Evolutionary conservation across 177 flowering plant genomes (phyloP), one percentile per base, ranked within the genome.

Genomic region (Telopea speciosissima): DNA sequence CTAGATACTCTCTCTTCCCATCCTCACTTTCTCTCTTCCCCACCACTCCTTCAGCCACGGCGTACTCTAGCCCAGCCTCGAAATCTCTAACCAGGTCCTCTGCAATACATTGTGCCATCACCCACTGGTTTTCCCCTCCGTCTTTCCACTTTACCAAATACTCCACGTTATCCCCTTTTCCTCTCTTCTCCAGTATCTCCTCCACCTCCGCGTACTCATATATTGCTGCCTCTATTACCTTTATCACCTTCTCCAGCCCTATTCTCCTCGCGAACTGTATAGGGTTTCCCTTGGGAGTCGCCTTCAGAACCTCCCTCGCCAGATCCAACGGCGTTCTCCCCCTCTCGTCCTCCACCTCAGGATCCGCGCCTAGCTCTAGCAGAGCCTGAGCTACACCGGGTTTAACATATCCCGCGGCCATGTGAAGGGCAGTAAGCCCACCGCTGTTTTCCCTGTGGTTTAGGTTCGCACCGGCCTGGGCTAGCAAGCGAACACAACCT

Each of bases 321-420:
- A 95, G 75, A 19, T 73, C 88, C 79, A 88, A 49, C 31, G 97
- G 82, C 70, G 94, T 90, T 11, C 88, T 74, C 0, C 92, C 86
- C 69, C 84, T 73, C 0, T 82, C 88, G 62, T 92, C 99, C 8
- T 68, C 83, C 9, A 76, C 77, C 73, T 92, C 99, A 0, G 90
- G 79, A 66, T 95, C 97, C 3, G 96, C 97, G 0, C 97, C 99
- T 3, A 79, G 74, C 63, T 87, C 89, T 40, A 92, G 9, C 66
- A 95, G 65, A 12, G 73, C n/a, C 75, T 77, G 73, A 1, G 71
- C 92, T 11, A 81, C 88, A 0, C 75, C 88, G 0, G 96, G 89
- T 74, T 72, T 79, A 12, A 83, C 92, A 74, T 95, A 95, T 22
- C 99, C 99, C 0, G 99, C 99, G 9, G 99, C 99, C 94, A 95